Base-by-base conservation (phyloP, 257 asterid species). In the Solanum sejunctum region DNA sequence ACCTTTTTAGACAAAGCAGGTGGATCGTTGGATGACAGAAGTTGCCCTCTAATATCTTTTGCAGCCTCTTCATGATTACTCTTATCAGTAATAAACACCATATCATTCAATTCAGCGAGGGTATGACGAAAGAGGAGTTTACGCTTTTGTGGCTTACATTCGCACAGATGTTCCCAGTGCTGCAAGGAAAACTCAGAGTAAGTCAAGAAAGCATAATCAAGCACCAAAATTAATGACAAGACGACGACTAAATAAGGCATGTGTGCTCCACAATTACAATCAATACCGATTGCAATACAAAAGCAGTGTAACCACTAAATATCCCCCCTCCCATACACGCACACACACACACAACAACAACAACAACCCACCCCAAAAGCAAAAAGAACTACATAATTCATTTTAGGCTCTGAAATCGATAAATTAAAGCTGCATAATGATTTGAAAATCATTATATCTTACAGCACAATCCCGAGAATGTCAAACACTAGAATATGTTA, bases 131-230 rank as follows among this genome's bases (percentile, higher is more conserved):
- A 96, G 39, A 90, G 93, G 87, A 96, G 96, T 81, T 92, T 78
- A 83, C 84, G 98, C 86, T 92, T 93, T 88, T 87, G 88, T 63
- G 98, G 89, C 87, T 92, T 92, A 91, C 99, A 96, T 86, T 94
- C 99, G 86, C 99, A 96, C 81, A 96, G 95, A 89, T 94, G 95
- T 87, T 93, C 93, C 94, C 94, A 94, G 82, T 96, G 99, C 99
- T 96, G 91, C 94, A 93, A 78, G 81, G 81, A 84, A 82, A 73
- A 43, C n/a, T 83, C 80, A 66, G 26, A 52, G 5, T 77, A 49
- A 26, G 82, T 77, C 82, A 15, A 51, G 47, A 77, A 51, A 77
- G n/a, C 63, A 77, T 28, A 77, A 49, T 9, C 45, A 51, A 23
- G 63, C 43, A 77, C 49, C 82, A 51, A 51, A 77, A 49, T 28